Evolutionary conservation across 495 filamentous ascomycete genomes (phyloP).

Genomic region (Penicillium bovifimosum): DNA sequence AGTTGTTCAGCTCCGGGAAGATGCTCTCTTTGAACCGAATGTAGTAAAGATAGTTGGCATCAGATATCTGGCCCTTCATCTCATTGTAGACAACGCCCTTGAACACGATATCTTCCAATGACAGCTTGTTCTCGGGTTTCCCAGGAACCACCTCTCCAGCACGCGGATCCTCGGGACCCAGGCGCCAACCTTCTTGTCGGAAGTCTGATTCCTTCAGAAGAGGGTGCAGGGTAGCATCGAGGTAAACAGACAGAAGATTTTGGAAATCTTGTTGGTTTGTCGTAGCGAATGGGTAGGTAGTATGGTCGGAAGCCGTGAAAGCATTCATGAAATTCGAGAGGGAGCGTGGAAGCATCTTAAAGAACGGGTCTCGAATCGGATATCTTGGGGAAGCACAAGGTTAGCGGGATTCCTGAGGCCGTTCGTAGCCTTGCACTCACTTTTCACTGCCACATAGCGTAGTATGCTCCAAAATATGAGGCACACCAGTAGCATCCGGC

Average conservation of each 20-base stretch:
- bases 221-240: slow-evolving; percentile 88
- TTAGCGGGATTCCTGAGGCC: neutral
- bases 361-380: slow-evolving; percentile 95
- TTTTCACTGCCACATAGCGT: slow-evolving; percentile 96
- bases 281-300: slow-evolving; percentile 96
- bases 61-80: slow-evolving; percentile 99
- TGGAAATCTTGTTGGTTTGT: slow-evolving; percentile 95
- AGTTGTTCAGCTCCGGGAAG: slow-evolving; percentile 89
- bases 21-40: slow-evolving; percentile 92
- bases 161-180: slow-evolving; percentile 83
- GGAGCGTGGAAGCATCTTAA: slow-evolving; percentile 97
- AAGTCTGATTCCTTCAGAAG: slow-evolving; percentile 88
- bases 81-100: slow-evolving; percentile 99
- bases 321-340: slow-evolving; percentile 99
- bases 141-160: slow-evolving; percentile 42
- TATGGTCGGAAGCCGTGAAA: slow-evolving; percentile 92
- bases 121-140: slow-evolving; percentile 26
- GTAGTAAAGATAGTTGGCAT: slow-evolving; percentile 92
- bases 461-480: slow-evolving; percentile 96
- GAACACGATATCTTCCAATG: slow-evolving; percentile 64
- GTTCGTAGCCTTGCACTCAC: slow-evolving; percentile 41
- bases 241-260: slow-evolving; percentile 93
- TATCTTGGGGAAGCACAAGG: slow-evolving; percentile 50
- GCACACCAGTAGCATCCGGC: slow-evolving; percentile 90
- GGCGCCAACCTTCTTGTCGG: slow-evolving; percentile 90